Base-by-base conservation (phyloP, 768 basidiomycete species). In the Trametes gibbosa region DNA sequence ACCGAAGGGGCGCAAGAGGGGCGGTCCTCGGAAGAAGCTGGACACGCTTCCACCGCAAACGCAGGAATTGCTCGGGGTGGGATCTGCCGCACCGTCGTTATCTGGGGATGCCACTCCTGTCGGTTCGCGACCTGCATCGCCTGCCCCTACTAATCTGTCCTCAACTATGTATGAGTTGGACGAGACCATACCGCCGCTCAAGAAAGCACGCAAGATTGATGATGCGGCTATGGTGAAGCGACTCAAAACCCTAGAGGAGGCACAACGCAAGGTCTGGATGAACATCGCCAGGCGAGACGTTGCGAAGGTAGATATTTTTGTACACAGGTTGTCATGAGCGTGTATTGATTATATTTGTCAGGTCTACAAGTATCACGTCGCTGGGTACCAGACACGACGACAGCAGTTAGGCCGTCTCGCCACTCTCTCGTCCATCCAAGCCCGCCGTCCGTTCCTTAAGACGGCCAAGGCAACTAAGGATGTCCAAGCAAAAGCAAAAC, bases 241-340 rank as follows among this genome's bases (percentile, higher is more conserved):
- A 40, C 77, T 92, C 58, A 87, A 85, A 70, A 79, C 84, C 6
- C 70, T 94, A 29, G 92, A 93, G 69, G 94, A 94, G 65, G 79
- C 88, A 0, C 93, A 95, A 74, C 81, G 83, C 58, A 94, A 92
- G 73, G 87, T 93, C 9, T 96, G 94, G 94, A 86, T 85, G 21
- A 91, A 87, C 65, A 94, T 96, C 49, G 94, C 92, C 1, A 80
- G 84, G 62, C 80, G 85, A 65, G 94, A 95, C 65, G 84, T 95
- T 47, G 85, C 87, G 27, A 95, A 91, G 80, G 94, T 89, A 64
- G 58, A 73, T 56, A 34, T 4, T 32, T 32, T 10, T 5, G 17
- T 24, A 16, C 13, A 47, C 45, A 19, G 12, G 25, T 9, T 19
- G 4, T 8, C 52, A 23, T 19, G 0, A 41, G 35, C 42, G 14